Conservation (phyloP, 2,329 filamentous ascomycete species). For the Aspergillus sp. region DNA sequence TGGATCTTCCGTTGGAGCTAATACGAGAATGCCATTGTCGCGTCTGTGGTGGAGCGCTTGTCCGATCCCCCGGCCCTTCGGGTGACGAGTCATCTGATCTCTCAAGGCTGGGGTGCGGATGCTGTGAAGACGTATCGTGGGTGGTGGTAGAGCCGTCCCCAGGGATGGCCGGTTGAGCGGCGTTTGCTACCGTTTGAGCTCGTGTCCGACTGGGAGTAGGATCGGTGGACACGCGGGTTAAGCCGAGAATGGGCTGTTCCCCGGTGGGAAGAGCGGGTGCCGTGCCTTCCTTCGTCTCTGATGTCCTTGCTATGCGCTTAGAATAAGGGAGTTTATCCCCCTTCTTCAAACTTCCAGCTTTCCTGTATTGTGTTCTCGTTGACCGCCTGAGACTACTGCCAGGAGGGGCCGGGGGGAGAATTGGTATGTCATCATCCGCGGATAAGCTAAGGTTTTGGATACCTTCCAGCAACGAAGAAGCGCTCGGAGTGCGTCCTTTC, state of each 20-base stretch:
- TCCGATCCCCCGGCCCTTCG: conserved; percentile 30
- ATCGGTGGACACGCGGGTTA: conserved; percentile 36
- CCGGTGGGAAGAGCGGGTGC: conserved; percentile 33
- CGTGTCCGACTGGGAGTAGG: conserved; percentile 28
- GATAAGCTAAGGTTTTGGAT: conserved; percentile 43
- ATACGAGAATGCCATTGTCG: conserved; percentile 56
- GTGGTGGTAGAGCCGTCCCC: conserved; percentile 22
- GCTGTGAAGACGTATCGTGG: conserved; percentile 28
- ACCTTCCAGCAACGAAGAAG: conserved; percentile 50
- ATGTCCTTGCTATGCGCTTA: conserved; percentile 64
- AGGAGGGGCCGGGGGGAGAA: conserved; percentile 70
- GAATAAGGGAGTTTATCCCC: conserved; percentile 73
- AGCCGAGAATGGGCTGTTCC: conserved; percentile 31
- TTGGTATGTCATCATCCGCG: conserved; percentile 72
- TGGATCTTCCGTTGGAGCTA: conserved; percentile 56
- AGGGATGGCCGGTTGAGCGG: conserved; percentile 20
- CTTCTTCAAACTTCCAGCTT: conserved; percentile 73
- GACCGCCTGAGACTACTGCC: conserved; percentile 82
- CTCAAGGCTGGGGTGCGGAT: conserved; percentile 21
- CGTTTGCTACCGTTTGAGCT: conserved; percentile 48
- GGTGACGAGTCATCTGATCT: conserved; percentile 16
- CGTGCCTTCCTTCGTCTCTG: conserved; percentile 58
- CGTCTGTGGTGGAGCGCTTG: conserved; percentile 35
- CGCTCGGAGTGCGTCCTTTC: conserved; percentile 65
- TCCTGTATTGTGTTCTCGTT: conserved; percentile 86